phyloP scores from a whole-genome alignment of 1,139 yeast species.

The Geotrichum citri-aurantii region DNA sequence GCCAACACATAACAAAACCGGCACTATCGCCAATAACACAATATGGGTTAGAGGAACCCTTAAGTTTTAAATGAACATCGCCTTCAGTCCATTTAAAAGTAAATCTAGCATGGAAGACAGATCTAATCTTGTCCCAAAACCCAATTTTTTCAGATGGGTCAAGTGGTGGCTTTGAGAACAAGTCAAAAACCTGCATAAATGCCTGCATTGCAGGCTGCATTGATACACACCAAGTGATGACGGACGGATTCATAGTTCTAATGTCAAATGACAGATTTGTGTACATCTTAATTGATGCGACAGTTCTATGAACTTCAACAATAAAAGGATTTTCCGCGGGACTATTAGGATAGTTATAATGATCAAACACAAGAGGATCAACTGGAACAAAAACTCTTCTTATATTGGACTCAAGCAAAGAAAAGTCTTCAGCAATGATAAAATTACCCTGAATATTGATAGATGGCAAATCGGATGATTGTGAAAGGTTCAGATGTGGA shows the following conservation, averaged over 20 bases:
- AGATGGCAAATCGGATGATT: slow-evolving; percentile 31
- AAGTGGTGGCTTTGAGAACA: slow-evolving; percentile 71
- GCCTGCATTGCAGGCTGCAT: slow-evolving; percentile 83
- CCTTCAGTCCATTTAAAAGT: slow-evolving; percentile 45
- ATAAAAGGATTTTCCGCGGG: slow-evolving; percentile 41
- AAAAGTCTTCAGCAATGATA: slow-evolving; percentile 52
- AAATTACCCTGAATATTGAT: slow-evolving; percentile 44
- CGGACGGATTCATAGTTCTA: slow-evolving; percentile 53
- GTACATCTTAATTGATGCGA: slow-evolving; percentile 69
- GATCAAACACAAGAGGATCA: slow-evolving; percentile 41
- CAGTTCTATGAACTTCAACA: slow-evolving; percentile 65
- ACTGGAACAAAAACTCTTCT: slow-evolving; percentile 61
- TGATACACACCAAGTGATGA: slow-evolving; percentile 82
- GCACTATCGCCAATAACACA: slow-evolving; percentile 59
- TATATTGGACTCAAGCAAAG: slow-evolving; percentile 44
- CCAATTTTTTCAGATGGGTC: slow-evolving; percentile 85
- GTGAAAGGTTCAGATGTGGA: slow-evolving; percentile 37
- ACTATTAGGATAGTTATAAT: slow-evolving; percentile 32
- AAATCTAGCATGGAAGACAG: slow-evolving; percentile 53
- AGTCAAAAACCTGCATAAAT: slow-evolving; percentile 71
- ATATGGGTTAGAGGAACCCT: slow-evolving; percentile 76
- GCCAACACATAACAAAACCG: slow-evolving; percentile 80
- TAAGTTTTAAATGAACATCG: slow-evolving; percentile 48
- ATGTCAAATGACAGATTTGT: slow-evolving; percentile 55
- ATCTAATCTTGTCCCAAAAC: slow-evolving; percentile 68